These are phyloP conservation scores for Chlorella ohadii DNA, from an alignment of 139 green algal genomes.

Conservation along the genomic window DNA sequence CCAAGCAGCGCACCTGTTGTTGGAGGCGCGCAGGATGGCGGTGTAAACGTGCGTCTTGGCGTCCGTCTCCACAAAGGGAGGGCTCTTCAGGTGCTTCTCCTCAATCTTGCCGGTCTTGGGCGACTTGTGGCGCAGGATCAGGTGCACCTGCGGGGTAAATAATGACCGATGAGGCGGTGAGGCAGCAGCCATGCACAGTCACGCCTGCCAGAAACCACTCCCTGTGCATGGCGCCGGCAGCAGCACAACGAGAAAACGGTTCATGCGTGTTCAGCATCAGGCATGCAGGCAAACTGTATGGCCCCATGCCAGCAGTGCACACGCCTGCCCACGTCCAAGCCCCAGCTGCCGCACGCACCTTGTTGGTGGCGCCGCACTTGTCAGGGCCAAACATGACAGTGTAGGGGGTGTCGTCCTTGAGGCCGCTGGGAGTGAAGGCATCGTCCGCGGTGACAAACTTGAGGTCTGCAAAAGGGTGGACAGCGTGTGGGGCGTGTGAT, in stretches of 20 bases:
- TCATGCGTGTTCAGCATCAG: too few species aligned
- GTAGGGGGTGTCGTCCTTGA: slow-evolving; percentile 91
- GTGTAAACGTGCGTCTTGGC: slow-evolving; percentile 82
- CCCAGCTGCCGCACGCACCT: slow-evolving; percentile 34
- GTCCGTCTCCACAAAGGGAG: slow-evolving; percentile 70
- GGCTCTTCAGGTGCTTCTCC: slow-evolving; percentile 91
- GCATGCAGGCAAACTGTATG: too few species aligned
- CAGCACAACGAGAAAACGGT: too few species aligned
- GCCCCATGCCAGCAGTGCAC: too few species aligned
- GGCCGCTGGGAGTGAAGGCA: slow-evolving; percentile 60
- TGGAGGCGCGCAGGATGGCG: slow-evolving; percentile 70
- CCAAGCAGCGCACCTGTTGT: slow-evolving; percentile 54
- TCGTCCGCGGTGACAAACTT: slow-evolving; percentile 85
- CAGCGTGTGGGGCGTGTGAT: too few species aligned
- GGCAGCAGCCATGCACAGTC: too few species aligned
- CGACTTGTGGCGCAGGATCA: slow-evolving; percentile 89
- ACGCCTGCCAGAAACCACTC: too few species aligned
- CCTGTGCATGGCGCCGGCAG: too few species aligned
- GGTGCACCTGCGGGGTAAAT: slow-evolving; percentile 75
- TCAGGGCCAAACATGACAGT: slow-evolving; percentile 99
- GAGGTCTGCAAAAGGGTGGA: slow-evolving; percentile 55
- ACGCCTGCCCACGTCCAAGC: too few species aligned
- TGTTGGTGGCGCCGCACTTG: slow-evolving; percentile 92
- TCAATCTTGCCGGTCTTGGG: slow-evolving; percentile 88
- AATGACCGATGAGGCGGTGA: neutral